A percentile compares a stretch with the other conserved stretches of the same genome.
phyloP scores from a whole-genome alignment of 768 basidiomycete species.

The Amanita molliuscula region DNA sequence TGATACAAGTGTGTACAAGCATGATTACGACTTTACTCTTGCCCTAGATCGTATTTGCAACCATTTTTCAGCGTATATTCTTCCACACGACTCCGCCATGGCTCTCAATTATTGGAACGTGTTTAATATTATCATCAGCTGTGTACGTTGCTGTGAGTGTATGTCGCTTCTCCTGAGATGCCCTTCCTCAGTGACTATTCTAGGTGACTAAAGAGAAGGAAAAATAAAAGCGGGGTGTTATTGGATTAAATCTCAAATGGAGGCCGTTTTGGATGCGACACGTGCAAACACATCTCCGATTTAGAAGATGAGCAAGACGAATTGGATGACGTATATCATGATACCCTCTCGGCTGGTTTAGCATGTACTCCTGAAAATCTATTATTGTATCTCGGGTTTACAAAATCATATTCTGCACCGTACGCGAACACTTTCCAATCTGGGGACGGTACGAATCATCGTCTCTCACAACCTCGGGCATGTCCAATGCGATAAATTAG shows the following conservation, averaged over 20 bases:
- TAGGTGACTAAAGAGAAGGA: neutral
- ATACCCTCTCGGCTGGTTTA: too few relatives aligned
- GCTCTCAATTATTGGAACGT: slow-evolving; percentile 3
- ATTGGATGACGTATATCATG: too few relatives aligned
- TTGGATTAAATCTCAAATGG: neutral
- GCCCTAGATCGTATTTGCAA: slow-evolving; percentile 5
- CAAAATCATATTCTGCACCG: too few relatives aligned
- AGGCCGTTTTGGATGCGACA: neutral
- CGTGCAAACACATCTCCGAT: neutral
- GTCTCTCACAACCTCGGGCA: too few relatives aligned
- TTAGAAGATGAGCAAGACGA: neutral
- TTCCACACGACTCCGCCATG: slow-evolving; percentile 4
- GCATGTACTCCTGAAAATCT: too few relatives aligned
- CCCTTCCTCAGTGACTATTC: neutral
- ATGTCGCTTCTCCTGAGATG: neutral
- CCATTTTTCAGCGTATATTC: slow-evolving; percentile 2
- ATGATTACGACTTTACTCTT: neutral
- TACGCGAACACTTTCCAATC: too few relatives aligned
- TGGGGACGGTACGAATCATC: too few relatives aligned
- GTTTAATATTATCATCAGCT: slow-evolving; percentile 5
- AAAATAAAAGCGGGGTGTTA: neutral
- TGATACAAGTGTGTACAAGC: neutral
- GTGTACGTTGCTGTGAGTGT: slow-evolving; percentile 6
- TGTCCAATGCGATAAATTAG: too few relatives aligned
- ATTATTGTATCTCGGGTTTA: too few relatives aligned